Evolutionary conservation across 2,329 filamentous ascomycete genomes (phyloP), one percentile per base, ranked within the genome.

Genomic region (Aspergillus quadricinctus): DNA sequence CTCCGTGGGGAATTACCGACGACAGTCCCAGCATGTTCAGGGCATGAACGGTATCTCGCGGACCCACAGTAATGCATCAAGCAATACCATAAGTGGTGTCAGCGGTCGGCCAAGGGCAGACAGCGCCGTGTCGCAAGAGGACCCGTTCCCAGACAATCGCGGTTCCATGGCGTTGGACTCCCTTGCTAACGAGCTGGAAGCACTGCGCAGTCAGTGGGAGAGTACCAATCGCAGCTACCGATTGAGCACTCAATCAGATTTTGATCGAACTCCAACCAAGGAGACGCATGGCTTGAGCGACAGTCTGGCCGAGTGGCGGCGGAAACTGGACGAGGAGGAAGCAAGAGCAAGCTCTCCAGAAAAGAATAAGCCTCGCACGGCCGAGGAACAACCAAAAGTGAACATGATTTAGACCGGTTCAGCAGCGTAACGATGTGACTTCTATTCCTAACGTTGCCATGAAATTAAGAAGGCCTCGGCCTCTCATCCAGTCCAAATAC

Each of bases 221-320:
- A 90, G 88, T 41, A 96, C 92, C 11, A 97, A 93, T 77, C 94
- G 95, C 75, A 95, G 90, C 67, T 97, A 97, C 73, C 88, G 94
- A 25, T 78, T 97, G 48, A 96, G 90, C 74, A 92, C 88, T 68
- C 86, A 89, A 52, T 95, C 96, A 66, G 92, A 97, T 70, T 92
- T 95, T 65, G 92, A 96, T 55, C 78, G 76, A 49, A 79, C 78
- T 1, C 77, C 77, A 17, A 78, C 77, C 14, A 77, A 75, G 63
- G 77, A 78, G 40, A 72, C 67, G 23, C 43, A 46, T 23, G 69
- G 72, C 25, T 77, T 91, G 63, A 90, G 84, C 66, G 87, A 88
- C 69, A 90, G 85, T 65, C 75, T 94, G 46, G 86, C 88, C 10
- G 88, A 89, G 69, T 95, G 90, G 90, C 82, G 90, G 64, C 89